Percentiles rank a stretch among this genome's conserved stretches.
Conservation (phyloP, 495 filamentous ascomycete species). For the Aspergillus ostianus region DNA sequence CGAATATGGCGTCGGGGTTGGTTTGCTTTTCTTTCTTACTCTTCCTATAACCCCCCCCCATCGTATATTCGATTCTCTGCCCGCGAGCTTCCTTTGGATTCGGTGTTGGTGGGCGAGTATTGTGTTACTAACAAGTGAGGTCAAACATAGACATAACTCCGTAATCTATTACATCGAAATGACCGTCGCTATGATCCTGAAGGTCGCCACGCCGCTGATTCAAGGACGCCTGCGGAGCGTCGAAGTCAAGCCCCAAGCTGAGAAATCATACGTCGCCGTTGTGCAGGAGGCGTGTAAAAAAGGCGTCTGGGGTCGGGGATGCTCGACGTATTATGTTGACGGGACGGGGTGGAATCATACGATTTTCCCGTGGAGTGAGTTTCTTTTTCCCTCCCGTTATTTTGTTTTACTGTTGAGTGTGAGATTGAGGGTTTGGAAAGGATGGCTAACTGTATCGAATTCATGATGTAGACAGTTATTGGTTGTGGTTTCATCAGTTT, state of each 20-base stretch:
- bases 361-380: neutral
- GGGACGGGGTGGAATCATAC: neutral
- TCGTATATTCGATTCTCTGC: too few relatives aligned
- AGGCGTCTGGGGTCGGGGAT: neutral
- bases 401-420: neutral
- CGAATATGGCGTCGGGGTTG: neutral
- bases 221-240: neutral
- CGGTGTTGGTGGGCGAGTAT: too few relatives aligned
- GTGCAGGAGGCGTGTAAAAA: neutral
- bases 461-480: neutral
- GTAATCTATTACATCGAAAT: neutral
- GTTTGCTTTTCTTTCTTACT: neutral
- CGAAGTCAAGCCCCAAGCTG: neutral
- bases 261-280: neutral
- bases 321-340: neutral
- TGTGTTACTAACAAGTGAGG: too few relatives aligned
- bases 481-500: neutral
- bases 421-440: too few relatives aligned
- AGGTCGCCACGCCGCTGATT: neutral
- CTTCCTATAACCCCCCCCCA: too few relatives aligned
- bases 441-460: neutral
- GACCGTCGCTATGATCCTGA: neutral
- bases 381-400: neutral
- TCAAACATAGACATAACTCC: neutral
- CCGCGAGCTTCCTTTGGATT: neutral